Evolutionary conservation across 192 early-diverging fungal species (phyloP).

Genomic region (Neocallimastix lanati): DNA sequence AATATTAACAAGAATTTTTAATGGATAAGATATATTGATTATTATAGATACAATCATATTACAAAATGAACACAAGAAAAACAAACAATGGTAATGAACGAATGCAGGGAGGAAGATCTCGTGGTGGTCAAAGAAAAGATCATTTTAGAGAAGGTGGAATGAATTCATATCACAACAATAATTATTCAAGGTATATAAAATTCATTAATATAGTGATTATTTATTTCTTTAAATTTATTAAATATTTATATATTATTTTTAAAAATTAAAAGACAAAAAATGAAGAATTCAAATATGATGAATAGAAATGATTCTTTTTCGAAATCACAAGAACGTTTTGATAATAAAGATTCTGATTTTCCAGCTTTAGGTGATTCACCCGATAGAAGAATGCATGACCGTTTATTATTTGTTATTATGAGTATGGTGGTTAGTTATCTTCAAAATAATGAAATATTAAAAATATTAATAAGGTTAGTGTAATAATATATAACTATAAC

Average conservation of each 20-base stretch:
- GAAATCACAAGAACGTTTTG: not conserved
- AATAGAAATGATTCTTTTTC: not conserved
- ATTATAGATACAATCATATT: no score
- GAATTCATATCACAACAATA: not conserved
- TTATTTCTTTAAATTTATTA: no score
- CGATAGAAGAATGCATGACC: slow-evolving; percentile 19
- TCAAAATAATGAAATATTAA: no score
- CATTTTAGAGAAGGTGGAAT: not conserved
- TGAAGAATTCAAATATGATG: not conserved
- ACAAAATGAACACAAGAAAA: not conserved
- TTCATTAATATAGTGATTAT: no score
- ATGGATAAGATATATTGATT: no score
- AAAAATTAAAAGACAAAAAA: not conserved
- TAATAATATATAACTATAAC: no score
- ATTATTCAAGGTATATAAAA: not conserved
- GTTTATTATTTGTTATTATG: slow-evolving; percentile 41
- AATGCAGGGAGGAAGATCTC: not conserved
- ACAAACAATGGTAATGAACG: not conserved
- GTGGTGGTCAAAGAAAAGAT: not conserved
- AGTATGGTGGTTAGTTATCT: slow-evolving; percentile 48
- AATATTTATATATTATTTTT: no score
- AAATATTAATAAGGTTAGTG: no score
- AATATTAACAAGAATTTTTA: no score
- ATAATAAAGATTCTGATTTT: not conserved
- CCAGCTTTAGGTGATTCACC: not conserved